A percentile compares a stretch with the other conserved stretches of the same genome.
These are phyloP conservation scores for Leccinum subgranulosum DNA, from an alignment of 768 basidiomycete genomes.

Conservation along the genomic window DNA sequence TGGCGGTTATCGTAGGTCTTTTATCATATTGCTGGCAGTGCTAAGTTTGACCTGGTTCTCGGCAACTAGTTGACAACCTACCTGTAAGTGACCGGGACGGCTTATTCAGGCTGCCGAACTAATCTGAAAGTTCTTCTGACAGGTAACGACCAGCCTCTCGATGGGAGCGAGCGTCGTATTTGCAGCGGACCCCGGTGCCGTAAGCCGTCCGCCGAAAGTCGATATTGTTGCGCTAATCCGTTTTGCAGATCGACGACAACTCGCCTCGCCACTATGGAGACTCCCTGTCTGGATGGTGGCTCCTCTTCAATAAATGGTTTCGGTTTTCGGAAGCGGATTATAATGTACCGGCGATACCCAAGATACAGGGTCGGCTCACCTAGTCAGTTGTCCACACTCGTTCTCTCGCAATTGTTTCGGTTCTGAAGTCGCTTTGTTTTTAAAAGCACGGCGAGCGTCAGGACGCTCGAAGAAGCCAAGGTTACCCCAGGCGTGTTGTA, in stretches of 20 bases:
- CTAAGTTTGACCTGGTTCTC: conserved; percentile 3
- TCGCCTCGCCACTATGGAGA: too few relatives aligned
- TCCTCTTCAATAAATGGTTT: too few relatives aligned
- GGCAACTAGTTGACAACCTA: conserved; percentile 72
- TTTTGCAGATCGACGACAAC: background rate
- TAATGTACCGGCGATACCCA: too few relatives aligned
- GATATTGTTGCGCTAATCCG: background rate
- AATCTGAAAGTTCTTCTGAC: background rate
- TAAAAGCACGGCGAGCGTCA: conserved; percentile 88
- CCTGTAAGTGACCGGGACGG: conserved; percentile 52
- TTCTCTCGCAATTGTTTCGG: too few relatives aligned
- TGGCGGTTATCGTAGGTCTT: conserved; percentile 76
- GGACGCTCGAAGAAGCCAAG: conserved; percentile 95
- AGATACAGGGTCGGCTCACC: too few relatives aligned
- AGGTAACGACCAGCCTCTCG: conserved; percentile 89
- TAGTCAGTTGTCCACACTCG: too few relatives aligned
- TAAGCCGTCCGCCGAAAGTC: conserved; percentile 36
- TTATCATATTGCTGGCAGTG: background rate
- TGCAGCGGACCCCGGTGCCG: conserved; percentile 90
- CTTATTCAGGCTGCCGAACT: background rate
- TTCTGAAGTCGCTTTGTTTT: background rate
- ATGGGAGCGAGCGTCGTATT: conserved; percentile 90
- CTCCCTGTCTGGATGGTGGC: too few relatives aligned
- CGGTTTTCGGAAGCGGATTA: too few relatives aligned
- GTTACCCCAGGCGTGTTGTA: conserved; percentile 84